These are phyloP conservation scores for Trypanosoma vivax DNA, from an alignment of 208 protist genomes.

Conservation along the genomic window DNA sequence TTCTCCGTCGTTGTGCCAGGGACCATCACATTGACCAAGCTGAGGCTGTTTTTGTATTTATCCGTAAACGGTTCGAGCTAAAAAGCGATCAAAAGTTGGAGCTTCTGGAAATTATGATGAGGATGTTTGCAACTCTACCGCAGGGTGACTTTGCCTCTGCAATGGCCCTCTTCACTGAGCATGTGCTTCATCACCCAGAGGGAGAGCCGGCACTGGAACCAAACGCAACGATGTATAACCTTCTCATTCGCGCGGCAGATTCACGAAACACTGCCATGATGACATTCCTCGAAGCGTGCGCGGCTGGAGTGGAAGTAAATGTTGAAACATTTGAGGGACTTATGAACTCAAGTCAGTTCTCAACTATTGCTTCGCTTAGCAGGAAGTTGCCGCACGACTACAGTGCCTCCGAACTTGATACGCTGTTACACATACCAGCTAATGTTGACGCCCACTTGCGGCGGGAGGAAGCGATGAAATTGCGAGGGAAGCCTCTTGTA, in stretches of 20 bases:
- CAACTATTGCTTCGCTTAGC: conserved; percentile 45
- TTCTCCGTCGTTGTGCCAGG: conserved; percentile 69
- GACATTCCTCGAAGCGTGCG: conserved; percentile 80
- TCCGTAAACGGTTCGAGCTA: conserved; percentile 50
- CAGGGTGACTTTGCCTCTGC: conserved; percentile 64
- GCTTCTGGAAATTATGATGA: conserved; percentile 84
- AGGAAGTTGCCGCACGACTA: conserved; percentile 76
- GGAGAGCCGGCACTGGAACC: conserved; percentile 40
- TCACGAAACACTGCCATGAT: conserved; percentile 80
- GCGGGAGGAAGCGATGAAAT: conserved; percentile 67
- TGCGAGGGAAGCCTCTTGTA: conserved; percentile 60
- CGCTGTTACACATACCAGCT: conserved; percentile 64
- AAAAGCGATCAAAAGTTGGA: conserved; percentile 49
- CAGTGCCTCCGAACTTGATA: conserved; percentile 53
- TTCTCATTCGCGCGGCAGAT: conserved; percentile 65
- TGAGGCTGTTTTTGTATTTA: conserved; percentile 68
- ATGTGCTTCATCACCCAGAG: conserved; percentile 47
- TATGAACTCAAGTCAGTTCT: conserved; percentile 31
- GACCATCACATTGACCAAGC: conserved; percentile 74
- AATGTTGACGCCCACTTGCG: conserved; percentile 77
- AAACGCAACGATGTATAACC: conserved; percentile 48
- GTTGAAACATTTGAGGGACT: conserved; percentile 64
- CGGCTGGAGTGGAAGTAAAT: conserved; percentile 49
- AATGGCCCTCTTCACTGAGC: conserved; percentile 53
- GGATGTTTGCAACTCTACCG: conserved; percentile 76